A percentile compares a stretch with the other conserved stretches of the same genome.
Conservation (phyloP, 73 alveolate species). For the Paramecium tetraurelia region DNA sequence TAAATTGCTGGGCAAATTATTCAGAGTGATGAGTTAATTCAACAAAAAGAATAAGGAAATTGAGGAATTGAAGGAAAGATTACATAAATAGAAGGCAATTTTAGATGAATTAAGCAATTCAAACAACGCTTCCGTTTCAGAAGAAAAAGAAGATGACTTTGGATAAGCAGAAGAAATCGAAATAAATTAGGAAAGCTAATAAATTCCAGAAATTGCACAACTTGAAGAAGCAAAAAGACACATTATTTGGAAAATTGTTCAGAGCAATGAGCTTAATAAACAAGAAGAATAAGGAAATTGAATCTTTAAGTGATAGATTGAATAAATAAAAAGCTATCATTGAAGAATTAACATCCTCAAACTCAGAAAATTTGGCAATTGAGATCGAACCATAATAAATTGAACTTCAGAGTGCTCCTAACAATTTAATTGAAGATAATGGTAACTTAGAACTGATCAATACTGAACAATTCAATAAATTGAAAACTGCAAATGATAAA, state of each 20-base stretch:
- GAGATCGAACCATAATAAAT: background rate
- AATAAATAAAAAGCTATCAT: background rate
- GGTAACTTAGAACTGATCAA: background rate
- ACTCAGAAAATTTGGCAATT: background rate
- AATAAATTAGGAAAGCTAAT: background rate
- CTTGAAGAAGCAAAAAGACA: background rate
- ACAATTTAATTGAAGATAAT: background rate
- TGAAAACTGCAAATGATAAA: background rate
- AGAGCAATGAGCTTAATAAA: background rate
- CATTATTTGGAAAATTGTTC: background rate
- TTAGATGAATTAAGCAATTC: background rate
- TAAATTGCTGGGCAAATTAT: background rate
- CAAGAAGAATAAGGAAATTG: background rate
- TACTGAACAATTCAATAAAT: background rate
- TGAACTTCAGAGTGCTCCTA: background rate
- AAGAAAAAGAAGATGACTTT: background rate
- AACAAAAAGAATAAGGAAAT: background rate
- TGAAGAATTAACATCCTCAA: background rate
- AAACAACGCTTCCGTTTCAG: background rate
- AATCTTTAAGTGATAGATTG: background rate
- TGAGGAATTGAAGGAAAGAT: background rate
- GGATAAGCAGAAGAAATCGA: background rate
- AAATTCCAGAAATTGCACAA: background rate
- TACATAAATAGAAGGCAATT: background rate
- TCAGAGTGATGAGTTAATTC: background rate